A percentile compares a stretch with the other conserved stretches of the same genome.
Evolutionary conservation across 2,329 filamentous ascomycete species (phyloP).

Genomic region (Penicillium nordicum): DNA sequence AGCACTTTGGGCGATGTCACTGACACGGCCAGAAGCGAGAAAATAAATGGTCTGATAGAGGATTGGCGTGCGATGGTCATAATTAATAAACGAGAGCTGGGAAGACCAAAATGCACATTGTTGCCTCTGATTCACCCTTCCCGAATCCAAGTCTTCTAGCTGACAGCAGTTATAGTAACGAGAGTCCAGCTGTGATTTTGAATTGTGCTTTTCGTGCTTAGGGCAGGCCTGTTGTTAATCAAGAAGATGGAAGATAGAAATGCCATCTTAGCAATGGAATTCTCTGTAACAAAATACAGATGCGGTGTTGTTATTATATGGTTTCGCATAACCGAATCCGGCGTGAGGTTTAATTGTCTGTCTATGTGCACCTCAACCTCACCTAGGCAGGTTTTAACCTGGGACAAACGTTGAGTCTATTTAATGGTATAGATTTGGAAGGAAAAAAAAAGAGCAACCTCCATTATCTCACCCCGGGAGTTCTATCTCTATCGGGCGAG

Average conservation of each 20-base stretch:
- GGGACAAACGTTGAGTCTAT: fast-evolving
- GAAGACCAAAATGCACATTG: neutral
- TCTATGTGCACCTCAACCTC: neutral
- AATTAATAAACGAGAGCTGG: neutral
- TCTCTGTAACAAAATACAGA: neutral
- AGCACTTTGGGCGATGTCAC: slow-evolving; percentile 27
- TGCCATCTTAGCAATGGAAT: neutral
- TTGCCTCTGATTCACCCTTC: neutral
- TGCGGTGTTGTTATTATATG: neutral
- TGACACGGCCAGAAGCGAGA: slow-evolving; percentile 28
- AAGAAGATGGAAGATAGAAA: neutral
- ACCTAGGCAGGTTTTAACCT: neutral
- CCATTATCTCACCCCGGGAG: no score
- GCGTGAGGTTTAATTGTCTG: neutral
- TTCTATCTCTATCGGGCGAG: no score
- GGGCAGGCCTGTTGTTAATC: neutral
- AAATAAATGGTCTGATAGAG: slow-evolving; percentile 23
- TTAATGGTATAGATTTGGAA: no score
- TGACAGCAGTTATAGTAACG: neutral
- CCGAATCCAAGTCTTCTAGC: neutral
- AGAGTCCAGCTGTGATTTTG: neutral
- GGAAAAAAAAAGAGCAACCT: no score
- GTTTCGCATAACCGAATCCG: neutral
- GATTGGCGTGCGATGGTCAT: slow-evolving; percentile 25
- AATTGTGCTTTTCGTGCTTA: neutral